Base-by-base conservation (phyloP, 192 early-diverging fungal genomes). In the Phycomyces nitens region DNA sequence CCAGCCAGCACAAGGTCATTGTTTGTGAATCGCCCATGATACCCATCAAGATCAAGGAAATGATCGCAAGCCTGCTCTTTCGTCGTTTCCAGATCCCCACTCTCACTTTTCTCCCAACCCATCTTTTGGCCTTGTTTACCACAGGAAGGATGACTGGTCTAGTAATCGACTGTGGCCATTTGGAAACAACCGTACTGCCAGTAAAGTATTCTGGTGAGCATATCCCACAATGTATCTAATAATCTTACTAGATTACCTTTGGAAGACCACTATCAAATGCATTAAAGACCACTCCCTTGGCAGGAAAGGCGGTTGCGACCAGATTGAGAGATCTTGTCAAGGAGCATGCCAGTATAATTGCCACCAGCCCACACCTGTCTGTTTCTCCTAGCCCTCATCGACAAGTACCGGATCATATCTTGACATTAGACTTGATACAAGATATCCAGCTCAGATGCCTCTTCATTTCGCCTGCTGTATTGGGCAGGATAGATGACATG, bases 161-260 rank as follows among this genome's bases (percentile, higher is more conserved):
- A 56, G 93, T 97, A 0, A 78, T 97, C 18, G 94, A 97, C 70
- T 89, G 88, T 65, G 95, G 94, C 0, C 81, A 92, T 62, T 69
- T 92, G 16, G 84, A 85, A 44, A 86, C 88, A 7, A 83, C 84
- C 6, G 89, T 91, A 3, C 60, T 91, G 44, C 94, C 94, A 29
- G 93, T 96, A 79, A 58, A 78, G 22, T n/a, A 43, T 21, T 9
- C 53, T 47, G 3, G 18, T 47, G 3, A 18, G 3, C 12, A 3
- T 47, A n/a, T 11, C 12, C 18, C 3, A n/a, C n/a, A n/a, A n/a
- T n/a, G n/a, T n/a, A n/a, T n/a, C n/a, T n/a, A n/a, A 3, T 47
- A 7, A 18, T 14, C 3, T 47, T 14, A 47, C 3, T 47, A 18
- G 18, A 34, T 34, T 34, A 34, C 3, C 7, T 34, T 34, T 34